Evolutionary conservation across 176 grass and related monocot genomes (phyloP), one percentile per base, ranked within the genome.

Genomic region (Rhynchospora breviuscula): DNA sequence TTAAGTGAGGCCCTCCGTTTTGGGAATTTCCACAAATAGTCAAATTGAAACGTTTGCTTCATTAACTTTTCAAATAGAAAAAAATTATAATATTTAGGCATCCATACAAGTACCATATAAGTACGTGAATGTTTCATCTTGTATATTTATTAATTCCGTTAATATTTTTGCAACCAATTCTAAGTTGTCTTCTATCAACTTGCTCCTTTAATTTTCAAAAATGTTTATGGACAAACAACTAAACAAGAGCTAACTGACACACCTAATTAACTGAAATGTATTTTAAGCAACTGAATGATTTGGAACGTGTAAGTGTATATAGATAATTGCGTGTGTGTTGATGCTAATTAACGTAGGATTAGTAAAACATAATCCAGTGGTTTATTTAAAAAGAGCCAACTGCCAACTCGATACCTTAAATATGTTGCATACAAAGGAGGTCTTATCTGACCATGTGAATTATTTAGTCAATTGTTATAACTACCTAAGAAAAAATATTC

Each of bases 231-330:
- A 9, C 6, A 23, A 72, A 72, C 11, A 25, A 14, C 19, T 5
- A 23, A 72, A 72, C 11, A 25, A 14, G 47, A 53, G 21, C 19
- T 76, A 17, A 44, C 29, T 53, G 48, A 53, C 71, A 10, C 48
- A 76, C 71, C 71, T 76, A 76, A 76, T 76, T 76, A 76, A 76
- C 48, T 76, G 47, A 54, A 47, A 53, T 17, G 8, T 76, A 53
- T 53, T 76, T 76, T 54, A 76, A 76, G 21, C 21, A 54, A 76
- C 52, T 54, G 26, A 53, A 54, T 25, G 5, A 2, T 51, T 76
- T 15, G 12, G 13, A 1, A 76, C 3, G 9, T 52, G 21, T 53
- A 53, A 22, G n/a, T 73, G 10, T 51, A 10, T 71, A 49, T 51
- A 51, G 9, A 76, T 76, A 17, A 26, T 76, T 77, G 25, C 17